Evolutionary conservation across 1,284 basidiomycete species (phyloP), one percentile per base, ranked within the genome.

Genomic region (Ganoderma lucidum): DNA sequence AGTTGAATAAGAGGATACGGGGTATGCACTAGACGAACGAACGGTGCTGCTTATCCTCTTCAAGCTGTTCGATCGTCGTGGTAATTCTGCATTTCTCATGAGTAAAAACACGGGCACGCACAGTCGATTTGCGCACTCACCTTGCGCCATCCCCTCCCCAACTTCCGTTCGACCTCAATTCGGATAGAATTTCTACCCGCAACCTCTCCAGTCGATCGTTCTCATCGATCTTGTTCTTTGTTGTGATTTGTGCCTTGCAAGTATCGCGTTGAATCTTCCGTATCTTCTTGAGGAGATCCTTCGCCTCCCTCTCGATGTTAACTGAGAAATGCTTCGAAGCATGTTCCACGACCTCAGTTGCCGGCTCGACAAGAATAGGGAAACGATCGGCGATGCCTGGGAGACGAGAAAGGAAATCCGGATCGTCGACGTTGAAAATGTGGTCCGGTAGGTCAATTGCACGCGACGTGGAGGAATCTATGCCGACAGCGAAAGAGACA

Each of bases 191-290:
- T 3, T 32, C 23, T 14, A 44, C 44, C 3, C 68, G 64, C 23
- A 66, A 30, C 5, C 48, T 6, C 17, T 66, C 62, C 10, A 59
- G 32, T 39, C 23, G 28, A 6, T 30, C 6, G 3, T 53, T 55
- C 61, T 63, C 35, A 14, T 51, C 44, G 23, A 10, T 23, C 14
- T 63, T 30, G 14, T 17, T 23, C 42, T 61, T 37, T 41, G 41
- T 56, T 0, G 19, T 30, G 32, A 79, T 45, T 63, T 71, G 65
- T 1, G 15, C 28, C 28, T 68, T 69, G 62, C 67, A 71, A 0
- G 37, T 45, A 0, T 76, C 65, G 17, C 72, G 51, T 45, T 81
- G 82, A 28, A 72, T 65, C 0, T 44, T n/a, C 48, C 72, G 64
- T 6, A 77, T 65, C 2, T 32, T 37, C 3, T 9, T 10, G 0